Base-by-base conservation (phyloP, 352 stramenopile genomes). In the Phytophthora pinifolia region DNA sequence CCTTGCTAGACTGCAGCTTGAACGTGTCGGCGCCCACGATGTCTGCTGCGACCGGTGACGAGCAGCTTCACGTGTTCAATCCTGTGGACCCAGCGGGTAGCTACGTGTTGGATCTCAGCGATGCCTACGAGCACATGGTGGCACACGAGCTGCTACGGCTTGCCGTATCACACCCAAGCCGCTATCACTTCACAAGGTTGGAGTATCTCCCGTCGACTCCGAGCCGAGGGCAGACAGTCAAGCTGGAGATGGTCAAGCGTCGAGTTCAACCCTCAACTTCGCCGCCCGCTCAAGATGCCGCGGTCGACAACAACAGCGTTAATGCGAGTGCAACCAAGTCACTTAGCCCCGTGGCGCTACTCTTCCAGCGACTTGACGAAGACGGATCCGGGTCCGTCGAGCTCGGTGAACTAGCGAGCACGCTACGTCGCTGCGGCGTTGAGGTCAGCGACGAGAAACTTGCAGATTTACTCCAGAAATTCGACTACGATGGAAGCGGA, bases 41-140 rank as follows among this genome's bases (percentile, higher is more conserved):
- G 32, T 62, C 47, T 18, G 41, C 43, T 33, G 13, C 59, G 9
- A 65, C 48, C 14, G 52, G 37, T 9, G 46, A 61, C 37, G 50
- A 71, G 38, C 52, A 70, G 25, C 39, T 79, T 32, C 66, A 68
- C n/a, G 53, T 80, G 14, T 94, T 92, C 54, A 84, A 92, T 18
- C 67, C 75, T 0, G 67, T 48, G 3, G 65, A 89, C 25, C 79
- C 79, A 12, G 72, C 62, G 1, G 81, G 83, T 4, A 60, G 59
- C 25, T 94, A 92, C 49, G 29, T 62, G 0, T 54, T 94, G 0
- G 70, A 89, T 29, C 50, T 92, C n/a, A 69, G 64, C 13, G 76
- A 88, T 27, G 70, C 84, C 4, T 94, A 90, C 55, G 82, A 90
- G 35, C 59, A 80, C 54, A 88, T 89, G 67, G 82, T 94, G 14